Conservation (phyloP, 495 filamentous ascomycete species). For the Tuber magnatum region DNA sequence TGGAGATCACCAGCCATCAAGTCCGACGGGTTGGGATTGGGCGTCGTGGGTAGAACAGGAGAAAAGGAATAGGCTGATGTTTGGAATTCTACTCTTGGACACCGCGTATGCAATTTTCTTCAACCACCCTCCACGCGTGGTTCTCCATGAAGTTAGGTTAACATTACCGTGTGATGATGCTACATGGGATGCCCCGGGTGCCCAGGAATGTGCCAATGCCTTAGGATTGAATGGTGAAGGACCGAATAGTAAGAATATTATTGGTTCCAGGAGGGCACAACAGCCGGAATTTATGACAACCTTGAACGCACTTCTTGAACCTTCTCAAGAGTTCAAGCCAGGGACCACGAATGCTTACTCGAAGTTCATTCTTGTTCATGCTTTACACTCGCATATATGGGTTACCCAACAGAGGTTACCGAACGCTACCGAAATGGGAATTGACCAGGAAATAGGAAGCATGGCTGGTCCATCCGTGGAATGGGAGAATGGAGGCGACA, state of each 20-base stretch:
- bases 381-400: conserved; percentile 52
- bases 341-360: conserved; percentile 57
- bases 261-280: conserved; percentile 52
- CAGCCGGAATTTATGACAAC: conserved; percentile 54
- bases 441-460: conserved; percentile 15
- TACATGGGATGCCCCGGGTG: conserved; percentile 55
- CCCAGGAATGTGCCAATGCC: conserved; percentile 53
- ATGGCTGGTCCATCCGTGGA: conserved; percentile 29
- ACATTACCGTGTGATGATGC: conserved; percentile 61
- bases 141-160: conserved; percentile 52
- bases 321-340: conserved; percentile 49
- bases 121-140: conserved; percentile 53
- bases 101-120: conserved; percentile 58
- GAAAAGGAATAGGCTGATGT: conserved; percentile 56
- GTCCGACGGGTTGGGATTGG: conserved; percentile 46
- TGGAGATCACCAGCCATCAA: conserved; percentile 6
- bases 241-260: conserved; percentile 45
- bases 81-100: conserved; percentile 54
- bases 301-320: conserved; percentile 51
- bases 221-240: conserved; percentile 51
- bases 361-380: conserved; percentile 65
- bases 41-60: conserved; percentile 60
- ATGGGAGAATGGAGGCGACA: conserved; percentile 42
- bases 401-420: conserved; percentile 39
- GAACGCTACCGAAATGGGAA: conserved; percentile 30